Conservation (phyloP, 129 eudicot genomes). For the Flaveria trinervia region DNA sequence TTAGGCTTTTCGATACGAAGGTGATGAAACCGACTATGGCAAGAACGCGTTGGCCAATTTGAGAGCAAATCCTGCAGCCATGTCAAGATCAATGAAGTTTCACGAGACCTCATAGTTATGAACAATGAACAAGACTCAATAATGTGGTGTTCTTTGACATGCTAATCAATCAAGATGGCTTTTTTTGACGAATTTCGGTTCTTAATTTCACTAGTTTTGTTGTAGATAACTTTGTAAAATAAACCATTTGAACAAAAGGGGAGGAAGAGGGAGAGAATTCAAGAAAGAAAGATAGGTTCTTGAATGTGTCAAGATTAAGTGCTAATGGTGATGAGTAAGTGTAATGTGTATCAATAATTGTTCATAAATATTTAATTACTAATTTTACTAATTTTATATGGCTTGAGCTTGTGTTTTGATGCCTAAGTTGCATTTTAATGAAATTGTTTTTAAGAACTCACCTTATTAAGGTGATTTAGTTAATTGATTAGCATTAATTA, state of each 20-base stretch:
- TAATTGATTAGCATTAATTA: not conserved
- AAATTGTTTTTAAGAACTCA: not conserved
- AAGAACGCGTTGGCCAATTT: conserved; percentile 36
- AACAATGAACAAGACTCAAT: conserved; percentile 10
- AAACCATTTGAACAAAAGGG: conserved; percentile 21
- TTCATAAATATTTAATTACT: not conserved
- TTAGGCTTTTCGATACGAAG: conserved; percentile 29
- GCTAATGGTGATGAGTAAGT: conserved; percentile 25
- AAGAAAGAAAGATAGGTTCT: not conserved
- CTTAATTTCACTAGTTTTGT: conserved; percentile 13
- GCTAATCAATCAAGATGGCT: not conserved
- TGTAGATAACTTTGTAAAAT: conserved; percentile 14
- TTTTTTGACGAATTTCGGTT: conserved; percentile 25
- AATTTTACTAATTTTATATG: not conserved
- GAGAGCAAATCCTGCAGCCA: conserved; percentile 45
- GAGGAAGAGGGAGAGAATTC: not conserved
- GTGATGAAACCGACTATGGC: conserved; percentile 28
- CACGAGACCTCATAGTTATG: conserved; percentile 31
- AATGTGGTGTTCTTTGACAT: conserved; percentile 17
- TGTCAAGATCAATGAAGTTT: conserved; percentile 40
- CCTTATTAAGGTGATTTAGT: not conserved
- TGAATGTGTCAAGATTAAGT: conserved; percentile 9
- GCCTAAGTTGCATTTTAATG: not conserved
- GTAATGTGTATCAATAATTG: not conserved
- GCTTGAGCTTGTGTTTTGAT: not conserved